These are phyloP conservation scores for Acanthamoeba healyi DNA, from an alignment of 208 protist genomes.

Conservation along the genomic window DNA sequence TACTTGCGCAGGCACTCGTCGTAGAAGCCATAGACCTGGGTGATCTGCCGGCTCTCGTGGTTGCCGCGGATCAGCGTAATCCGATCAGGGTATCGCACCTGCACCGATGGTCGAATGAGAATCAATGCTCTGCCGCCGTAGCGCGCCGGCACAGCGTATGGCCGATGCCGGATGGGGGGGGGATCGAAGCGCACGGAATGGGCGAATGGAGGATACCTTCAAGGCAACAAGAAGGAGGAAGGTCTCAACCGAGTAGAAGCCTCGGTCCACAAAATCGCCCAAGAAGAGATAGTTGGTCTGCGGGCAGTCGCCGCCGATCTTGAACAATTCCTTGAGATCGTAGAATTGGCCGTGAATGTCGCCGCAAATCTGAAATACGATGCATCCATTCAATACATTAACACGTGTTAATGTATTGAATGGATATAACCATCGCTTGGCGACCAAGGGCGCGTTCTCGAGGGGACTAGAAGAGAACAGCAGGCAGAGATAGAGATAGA, in stretches of 20 bases:
- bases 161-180: too few relatives aligned
- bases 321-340: conserved; percentile 98
- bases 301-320: conserved; percentile 91
- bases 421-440: too few relatives aligned
- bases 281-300: conserved; percentile 98
- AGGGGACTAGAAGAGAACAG: neutral
- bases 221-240: conserved; percentile 96
- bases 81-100: conserved; percentile 87
- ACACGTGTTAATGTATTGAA: too few relatives aligned
- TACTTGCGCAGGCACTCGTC: conserved; percentile 99
- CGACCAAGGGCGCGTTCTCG: too few relatives aligned
- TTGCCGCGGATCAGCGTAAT: conserved; percentile 91
- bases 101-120: too few relatives aligned
- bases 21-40: conserved; percentile 98
- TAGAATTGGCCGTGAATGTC: conserved; percentile 99
- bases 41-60: conserved; percentile 92
- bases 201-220: conserved; percentile 93
- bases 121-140: too few relatives aligned
- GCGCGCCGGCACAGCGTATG: too few relatives aligned
- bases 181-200: too few relatives aligned
- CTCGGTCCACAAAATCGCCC: conserved; percentile 98
- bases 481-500: neutral
- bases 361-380: conserved; percentile 94
- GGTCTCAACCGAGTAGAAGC: conserved; percentile 96
- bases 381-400: too few relatives aligned